Percentiles rank a stretch among this genome's conserved stretches.
phyloP scores from a whole-genome alignment of 2,329 filamentous ascomycete species.

The Beauveria sp. region DNA sequence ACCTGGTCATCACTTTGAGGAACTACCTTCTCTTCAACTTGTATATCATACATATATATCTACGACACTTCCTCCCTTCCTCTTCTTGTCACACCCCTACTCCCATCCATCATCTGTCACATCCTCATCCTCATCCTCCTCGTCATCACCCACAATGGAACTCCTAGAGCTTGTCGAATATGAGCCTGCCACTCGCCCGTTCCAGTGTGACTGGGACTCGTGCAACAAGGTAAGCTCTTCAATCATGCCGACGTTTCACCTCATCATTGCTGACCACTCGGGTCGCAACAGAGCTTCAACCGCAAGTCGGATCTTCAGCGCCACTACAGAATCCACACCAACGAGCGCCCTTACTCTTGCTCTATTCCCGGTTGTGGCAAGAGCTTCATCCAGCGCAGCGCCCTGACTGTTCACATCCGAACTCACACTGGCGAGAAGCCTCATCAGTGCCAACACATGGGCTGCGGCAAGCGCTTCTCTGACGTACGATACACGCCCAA shows the following conservation, averaged over 20 bases:
- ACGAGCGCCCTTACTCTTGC: slow-evolving; percentile 61
- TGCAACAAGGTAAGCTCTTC: slow-evolving; percentile 51
- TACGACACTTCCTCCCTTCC: neutral
- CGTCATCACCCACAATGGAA: slow-evolving; percentile 39
- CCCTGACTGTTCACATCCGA: slow-evolving; percentile 61
- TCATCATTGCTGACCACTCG: slow-evolving; percentile 1
- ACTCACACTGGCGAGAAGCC: slow-evolving; percentile 68
- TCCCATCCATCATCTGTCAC: slow-evolving; percentile 1
- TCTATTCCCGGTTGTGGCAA: slow-evolving; percentile 54
- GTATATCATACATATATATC: slow-evolving; percentile 6
- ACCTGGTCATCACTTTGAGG: slow-evolving; percentile 1
- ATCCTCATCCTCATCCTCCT: neutral
- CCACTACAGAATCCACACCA: slow-evolving; percentile 65
- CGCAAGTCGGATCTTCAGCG: slow-evolving; percentile 63
- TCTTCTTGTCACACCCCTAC: neutral
- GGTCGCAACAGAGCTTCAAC: slow-evolving; percentile 55
- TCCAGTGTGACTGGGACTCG: slow-evolving; percentile 55
- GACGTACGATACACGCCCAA: slow-evolving; percentile 43
- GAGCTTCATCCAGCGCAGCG: slow-evolving; percentile 64
- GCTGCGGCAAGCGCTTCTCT: slow-evolving; percentile 62
- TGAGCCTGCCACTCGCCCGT: slow-evolving; percentile 54
- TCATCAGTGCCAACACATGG: slow-evolving; percentile 57
- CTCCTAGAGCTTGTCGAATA: slow-evolving; percentile 58
- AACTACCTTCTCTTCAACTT: slow-evolving; percentile 2
- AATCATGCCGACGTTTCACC: neutral